Base-by-base conservation (phyloP, 495 filamentous ascomycete species). In the Chaetomidium leptoderma region DNA sequence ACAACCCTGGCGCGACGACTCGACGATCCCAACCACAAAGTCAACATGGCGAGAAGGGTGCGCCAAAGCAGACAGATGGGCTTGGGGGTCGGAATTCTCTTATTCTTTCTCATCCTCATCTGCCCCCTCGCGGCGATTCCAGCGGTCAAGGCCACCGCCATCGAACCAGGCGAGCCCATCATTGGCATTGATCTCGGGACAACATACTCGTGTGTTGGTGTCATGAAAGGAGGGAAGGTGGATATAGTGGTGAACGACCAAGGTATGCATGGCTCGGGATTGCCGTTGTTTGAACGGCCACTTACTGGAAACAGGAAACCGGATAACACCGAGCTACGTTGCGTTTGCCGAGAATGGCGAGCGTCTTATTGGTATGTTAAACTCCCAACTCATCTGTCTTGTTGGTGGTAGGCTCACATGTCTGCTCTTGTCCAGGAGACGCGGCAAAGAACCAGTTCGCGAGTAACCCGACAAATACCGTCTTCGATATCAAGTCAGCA, bases 391-490 rank as follows among this genome's bases (percentile, higher is more conserved):
- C 49, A 23, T 37, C n/a, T 27, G 4, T 63, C 77, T 93, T 47
- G 88, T 93, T 40, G 35, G 30, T 27, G 46, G 10, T 7, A 4
- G 11, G 0, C 23, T 45, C 10, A 36, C 53, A 29, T 24, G 6
- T 23, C 2, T 27, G 9, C 17, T 23, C 11, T 6, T 37, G 26
- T 6, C 0, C 39, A 63, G 93, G 93, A 75, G 93, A 98, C 81
- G 92, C 93, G 59, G 93, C 93, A 46, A 98, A 98, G 86, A 97
- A 97, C 77, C 95, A 97, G 80, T 92, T 92, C 69, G 91, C 93
- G 59, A 96, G 95, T 87, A 98, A 98, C 84, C 95, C 95, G 23
- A 73, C 76, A 63, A 97, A 97, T 81, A 98, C 95, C 53, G 83
- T 98, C 71, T 98, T 97, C 80, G 93, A 98, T 72, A 90, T 95